Conservation (phyloP, 140 eudicot genomes). For the Anethum foeniculum region DNA sequence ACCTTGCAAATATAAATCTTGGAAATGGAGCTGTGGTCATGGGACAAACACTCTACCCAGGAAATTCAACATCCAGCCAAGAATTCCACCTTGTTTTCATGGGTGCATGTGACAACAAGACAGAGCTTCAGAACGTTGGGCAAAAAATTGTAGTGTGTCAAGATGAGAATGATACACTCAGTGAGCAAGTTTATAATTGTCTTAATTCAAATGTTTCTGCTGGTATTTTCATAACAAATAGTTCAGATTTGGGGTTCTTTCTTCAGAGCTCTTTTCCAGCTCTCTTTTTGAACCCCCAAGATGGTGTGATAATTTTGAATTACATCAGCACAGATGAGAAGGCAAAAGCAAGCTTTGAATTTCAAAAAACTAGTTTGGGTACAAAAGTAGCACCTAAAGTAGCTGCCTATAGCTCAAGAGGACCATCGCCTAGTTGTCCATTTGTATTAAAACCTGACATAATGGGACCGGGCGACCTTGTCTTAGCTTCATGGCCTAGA, state of each 20-base stretch:
- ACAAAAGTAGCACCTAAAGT: constrained; percentile 48
- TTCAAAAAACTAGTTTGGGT: constrained; percentile 38
- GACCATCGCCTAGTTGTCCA: constrained; percentile 64
- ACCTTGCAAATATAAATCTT: constrained; percentile 35
- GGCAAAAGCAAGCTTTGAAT: constrained; percentile 35
- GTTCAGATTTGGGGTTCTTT: constrained; percentile 28
- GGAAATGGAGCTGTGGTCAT: constrained; percentile 42
- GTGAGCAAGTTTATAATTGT: constrained; percentile 31
- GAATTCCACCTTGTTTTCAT: constrained; percentile 18
- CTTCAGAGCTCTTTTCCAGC: constrained; percentile 43
- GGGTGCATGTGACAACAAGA: constrained; percentile 30
- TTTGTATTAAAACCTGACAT: constrained; percentile 62
- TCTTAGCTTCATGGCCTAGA: constrained; percentile 70
- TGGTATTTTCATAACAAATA: constrained; percentile 54
- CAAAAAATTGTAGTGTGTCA: constrained; percentile 47
- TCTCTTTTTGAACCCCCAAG: constrained; percentile 29
- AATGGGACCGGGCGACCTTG: constrained; percentile 66
- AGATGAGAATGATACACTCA: constrained; percentile 35
- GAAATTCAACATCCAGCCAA: constrained; percentile 21
- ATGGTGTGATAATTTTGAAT: constrained; percentile 36
- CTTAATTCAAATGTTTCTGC: constrained; percentile 30
- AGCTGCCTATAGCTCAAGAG: constrained; percentile 72
- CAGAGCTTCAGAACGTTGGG: constrained; percentile 21
- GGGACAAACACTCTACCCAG: constrained; percentile 55
- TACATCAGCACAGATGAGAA: constrained; percentile 20